Evolutionary conservation across 257 asterid genomes (phyloP), one percentile per base, ranked within the genome.

Genomic region (Solanum clarkiae): DNA sequence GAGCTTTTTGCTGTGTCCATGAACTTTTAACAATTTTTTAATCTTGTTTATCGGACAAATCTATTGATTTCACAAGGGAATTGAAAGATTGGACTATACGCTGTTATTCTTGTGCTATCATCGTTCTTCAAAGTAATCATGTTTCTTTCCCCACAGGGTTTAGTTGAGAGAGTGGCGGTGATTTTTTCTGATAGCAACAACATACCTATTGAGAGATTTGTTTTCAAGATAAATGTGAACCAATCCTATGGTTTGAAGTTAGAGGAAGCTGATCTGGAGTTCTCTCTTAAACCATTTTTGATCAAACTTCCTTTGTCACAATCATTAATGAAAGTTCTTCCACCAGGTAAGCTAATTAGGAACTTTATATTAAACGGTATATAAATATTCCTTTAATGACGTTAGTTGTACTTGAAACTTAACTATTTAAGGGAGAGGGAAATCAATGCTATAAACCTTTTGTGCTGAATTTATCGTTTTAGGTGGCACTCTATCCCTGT

Each of bases 121-220:
- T 77, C 0, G 4, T 53, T 26, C 65, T 3, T 22, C 47, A 16
- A 42, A 26, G 65, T 79, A 79, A 79, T 53, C 49, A 16, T 53
- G 82, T 14, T 80, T 86, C 60, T 85, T 32, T 65, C 6, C 17
- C 22, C 86, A 54, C 87, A 94, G 99, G 98, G 94, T 32, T 87
- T 91, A 88, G 98, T 96, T 86, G 99, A 96, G 89, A 93, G 99
- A 83, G 94, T 96, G 36, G 98, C 92, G 10, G 96, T 94, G 74
- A 91, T 93, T 60, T 94, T 96, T 91, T 91, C 91, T 69, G 89
- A 88, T 79, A 88, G 82, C 51, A 92, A 86, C 66, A 88, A 85
- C 42, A 87, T 91, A 88, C 93, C 99, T 18, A 74, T 96, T 18
- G 99, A 96, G 93, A 92, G 97, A 91, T 94, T 93, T 90, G 92